Evolutionary conservation across 2,329 filamentous ascomycete genomes (phyloP).

Genomic region (Colletotrichum cordylinicola): DNA sequence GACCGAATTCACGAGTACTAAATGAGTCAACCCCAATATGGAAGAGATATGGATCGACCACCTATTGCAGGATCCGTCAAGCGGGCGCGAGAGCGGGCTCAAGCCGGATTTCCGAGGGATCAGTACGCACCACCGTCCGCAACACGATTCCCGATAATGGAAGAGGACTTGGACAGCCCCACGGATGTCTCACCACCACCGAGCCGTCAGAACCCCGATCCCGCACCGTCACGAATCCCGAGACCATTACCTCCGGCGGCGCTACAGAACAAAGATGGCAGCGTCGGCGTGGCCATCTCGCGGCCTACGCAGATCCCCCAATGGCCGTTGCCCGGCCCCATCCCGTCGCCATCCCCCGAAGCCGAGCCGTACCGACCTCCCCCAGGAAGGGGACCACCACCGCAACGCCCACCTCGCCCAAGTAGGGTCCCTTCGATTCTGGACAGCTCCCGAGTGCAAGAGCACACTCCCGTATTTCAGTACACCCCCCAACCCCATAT

Average conservation of each 20-base stretch:
- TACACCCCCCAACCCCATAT: slow-evolving; percentile 40
- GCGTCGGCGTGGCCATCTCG: slow-evolving; percentile 54
- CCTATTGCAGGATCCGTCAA: slow-evolving; percentile 55
- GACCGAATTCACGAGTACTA: slow-evolving; percentile 35
- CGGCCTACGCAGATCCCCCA: slow-evolving; percentile 59
- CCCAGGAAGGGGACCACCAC: slow-evolving; percentile 55
- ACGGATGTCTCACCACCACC: slow-evolving; percentile 24
- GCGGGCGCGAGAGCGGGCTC: slow-evolving; percentile 59
- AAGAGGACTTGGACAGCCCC: slow-evolving; percentile 16
- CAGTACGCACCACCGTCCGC: slow-evolving; percentile 26
- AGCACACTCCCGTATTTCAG: slow-evolving; percentile 60
- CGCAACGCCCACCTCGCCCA: slow-evolving; percentile 64
- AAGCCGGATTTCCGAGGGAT: slow-evolving; percentile 40
- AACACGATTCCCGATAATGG: slow-evolving; percentile 29
- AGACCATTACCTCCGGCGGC: slow-evolving; percentile 38
- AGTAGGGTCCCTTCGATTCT: slow-evolving; percentile 65
- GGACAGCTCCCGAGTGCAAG: slow-evolving; percentile 60
- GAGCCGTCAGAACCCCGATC: slow-evolving; percentile 30
- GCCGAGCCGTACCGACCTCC: slow-evolving; percentile 55
- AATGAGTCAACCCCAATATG: slow-evolving; percentile 65
- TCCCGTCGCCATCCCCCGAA: slow-evolving; percentile 37
- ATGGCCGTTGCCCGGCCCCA: slow-evolving; percentile 55
- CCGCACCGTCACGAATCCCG: slow-evolving; percentile 27
- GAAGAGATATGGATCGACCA: slow-evolving; percentile 55
- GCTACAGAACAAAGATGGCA: slow-evolving; percentile 42